Percentiles rank a stretch among this genome's conserved stretches.
phyloP scores from a whole-genome alignment of 148 eudicot genomes.

The Chenopodium berlandieri region DNA sequence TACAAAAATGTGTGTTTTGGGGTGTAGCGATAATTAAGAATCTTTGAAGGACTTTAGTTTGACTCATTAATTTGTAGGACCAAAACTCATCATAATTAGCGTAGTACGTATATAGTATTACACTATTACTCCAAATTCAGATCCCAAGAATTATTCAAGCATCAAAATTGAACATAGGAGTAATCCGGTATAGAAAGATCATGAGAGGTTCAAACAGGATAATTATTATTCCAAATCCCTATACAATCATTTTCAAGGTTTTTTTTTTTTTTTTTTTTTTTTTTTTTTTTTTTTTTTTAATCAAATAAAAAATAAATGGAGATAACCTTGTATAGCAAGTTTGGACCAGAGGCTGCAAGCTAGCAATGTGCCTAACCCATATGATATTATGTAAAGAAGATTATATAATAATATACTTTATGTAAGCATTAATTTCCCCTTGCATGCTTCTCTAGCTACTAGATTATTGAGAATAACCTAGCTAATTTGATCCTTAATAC shows the following conservation, averaged over 20 bases:
- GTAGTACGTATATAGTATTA: neutral
- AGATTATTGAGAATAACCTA: slow-evolving; percentile 12
- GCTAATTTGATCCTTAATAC: slow-evolving; percentile 19
- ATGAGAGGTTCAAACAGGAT: slow-evolving; percentile 1
- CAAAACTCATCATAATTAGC: neutral
- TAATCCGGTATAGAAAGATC: neutral
- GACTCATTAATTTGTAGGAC: slow-evolving; percentile 17
- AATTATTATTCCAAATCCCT: slow-evolving; percentile 27
- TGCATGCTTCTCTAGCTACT: neutral
- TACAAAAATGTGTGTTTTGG: neutral
- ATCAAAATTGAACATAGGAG: neutral
- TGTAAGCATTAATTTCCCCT: neutral
- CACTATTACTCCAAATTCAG: neutral
- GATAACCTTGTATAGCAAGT: slow-evolving; percentile 23
- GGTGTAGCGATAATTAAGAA: neutral
- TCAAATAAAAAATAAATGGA: neutral
- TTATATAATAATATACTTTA: neutral
- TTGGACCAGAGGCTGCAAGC: neutral
- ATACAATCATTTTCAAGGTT: slow-evolving; percentile 4
- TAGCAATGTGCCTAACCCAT: neutral
- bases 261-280: neutral
- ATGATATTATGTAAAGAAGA: neutral
- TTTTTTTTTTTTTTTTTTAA: neutral
- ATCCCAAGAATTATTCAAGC: slow-evolving; percentile 26
- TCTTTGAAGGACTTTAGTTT: slow-evolving; percentile 8